Percentiles rank a stretch among this genome's conserved stretches.
Evolutionary conservation across 225 moss, liverwort and hornwort genomes (phyloP).

Genomic region (Marchantia polymorpha): DNA sequence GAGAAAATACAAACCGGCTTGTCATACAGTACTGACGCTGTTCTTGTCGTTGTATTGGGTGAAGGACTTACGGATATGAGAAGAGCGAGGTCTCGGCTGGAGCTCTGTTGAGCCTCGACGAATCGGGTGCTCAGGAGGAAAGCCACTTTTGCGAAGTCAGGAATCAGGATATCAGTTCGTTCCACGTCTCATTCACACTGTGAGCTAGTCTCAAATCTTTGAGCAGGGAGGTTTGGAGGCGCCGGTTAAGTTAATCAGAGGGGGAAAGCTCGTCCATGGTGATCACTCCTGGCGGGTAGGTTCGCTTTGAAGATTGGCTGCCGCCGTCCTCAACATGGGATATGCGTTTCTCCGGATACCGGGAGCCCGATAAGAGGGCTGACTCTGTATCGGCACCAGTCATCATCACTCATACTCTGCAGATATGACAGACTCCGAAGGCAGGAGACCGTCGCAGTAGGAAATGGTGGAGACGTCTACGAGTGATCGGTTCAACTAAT

Average conservation of each 20-base stretch:
- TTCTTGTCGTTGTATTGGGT: not conserved
- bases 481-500: not conserved
- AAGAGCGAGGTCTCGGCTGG: not conserved
- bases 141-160: not conserved
- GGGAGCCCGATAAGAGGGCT: not conserved
- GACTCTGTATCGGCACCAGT: not conserved
- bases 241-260: not conserved
- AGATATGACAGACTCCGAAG: slow-evolving; percentile 8
- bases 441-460: not conserved
- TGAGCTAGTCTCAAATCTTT: not conserved
- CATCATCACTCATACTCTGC: not conserved
- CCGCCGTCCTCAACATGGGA: not conserved
- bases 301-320: not conserved
- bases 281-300: not conserved
- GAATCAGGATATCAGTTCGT: not conserved
- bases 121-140: not conserved
- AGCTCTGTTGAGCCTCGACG: not conserved
- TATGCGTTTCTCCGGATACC: not conserved
- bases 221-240: not conserved
- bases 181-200: not conserved
- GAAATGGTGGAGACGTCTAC: not conserved
- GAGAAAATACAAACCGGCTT: not conserved
- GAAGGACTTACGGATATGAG: not conserved
- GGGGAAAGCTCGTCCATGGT: too few relatives aligned
- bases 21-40: not conserved